These are phyloP conservation scores for Amaranthus palmeri DNA, from an alignment of 148 eudicot species.

Conservation along the genomic window DNA sequence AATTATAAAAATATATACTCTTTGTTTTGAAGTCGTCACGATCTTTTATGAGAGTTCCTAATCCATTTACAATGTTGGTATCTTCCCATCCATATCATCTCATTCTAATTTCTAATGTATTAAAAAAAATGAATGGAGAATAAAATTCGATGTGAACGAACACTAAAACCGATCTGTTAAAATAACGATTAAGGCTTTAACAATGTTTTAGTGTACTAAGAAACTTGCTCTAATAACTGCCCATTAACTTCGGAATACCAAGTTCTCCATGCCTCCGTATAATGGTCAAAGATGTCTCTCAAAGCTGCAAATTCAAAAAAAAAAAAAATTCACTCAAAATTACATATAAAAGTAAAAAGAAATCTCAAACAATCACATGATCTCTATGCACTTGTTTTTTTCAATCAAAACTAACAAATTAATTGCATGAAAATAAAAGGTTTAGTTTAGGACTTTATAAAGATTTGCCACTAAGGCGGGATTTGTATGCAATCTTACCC, in stretches of 20 bases:
- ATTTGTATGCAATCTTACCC: too few relatives aligned
- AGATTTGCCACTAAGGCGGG: too few relatives aligned
- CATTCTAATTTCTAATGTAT: too few relatives aligned
- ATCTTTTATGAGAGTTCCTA: too few relatives aligned
- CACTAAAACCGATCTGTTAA: too few relatives aligned
- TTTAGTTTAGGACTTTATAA: neutral
- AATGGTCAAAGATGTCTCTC: constrained; percentile 74
- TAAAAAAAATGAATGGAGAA: too few relatives aligned
- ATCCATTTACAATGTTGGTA: too few relatives aligned
- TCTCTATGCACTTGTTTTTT: neutral
- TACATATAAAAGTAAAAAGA: neutral
- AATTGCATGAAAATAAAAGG: neutral
- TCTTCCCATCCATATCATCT: too few relatives aligned
- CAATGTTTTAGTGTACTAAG: constrained; percentile 20
- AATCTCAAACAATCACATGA: neutral
- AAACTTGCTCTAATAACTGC: constrained; percentile 46
- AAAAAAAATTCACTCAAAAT: constrained; percentile 5
- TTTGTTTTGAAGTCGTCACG: too few relatives aligned
- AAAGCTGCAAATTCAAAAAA: constrained; percentile 50
- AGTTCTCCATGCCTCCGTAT: constrained; percentile 77
- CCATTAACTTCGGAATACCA: constrained; percentile 84
- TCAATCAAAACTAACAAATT: neutral
- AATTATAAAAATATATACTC: too few relatives aligned
- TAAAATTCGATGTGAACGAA: too few relatives aligned
- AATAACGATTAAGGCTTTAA: too few relatives aligned